A percentile compares a stretch with the other conserved stretches of the same genome.
phyloP scores from a whole-genome alignment of 768 basidiomycete species.

The Lactarius sanguifluus region DNA sequence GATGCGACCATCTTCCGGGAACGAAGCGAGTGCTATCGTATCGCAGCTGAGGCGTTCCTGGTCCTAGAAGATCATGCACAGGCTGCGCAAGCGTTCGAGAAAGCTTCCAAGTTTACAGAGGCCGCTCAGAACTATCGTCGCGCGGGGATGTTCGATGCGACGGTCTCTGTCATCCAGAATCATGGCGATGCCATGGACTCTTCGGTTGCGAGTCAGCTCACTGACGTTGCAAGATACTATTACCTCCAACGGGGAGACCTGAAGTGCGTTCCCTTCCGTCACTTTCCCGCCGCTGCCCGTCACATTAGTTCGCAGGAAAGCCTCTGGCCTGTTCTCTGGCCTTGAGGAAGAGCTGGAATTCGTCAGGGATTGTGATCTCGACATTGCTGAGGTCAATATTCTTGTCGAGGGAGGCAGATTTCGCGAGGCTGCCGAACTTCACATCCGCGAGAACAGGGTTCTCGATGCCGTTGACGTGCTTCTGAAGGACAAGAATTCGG shows the following conservation, averaged over 20 bases:
- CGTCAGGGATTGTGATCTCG: conserved; percentile 52
- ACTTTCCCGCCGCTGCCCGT: background rate
- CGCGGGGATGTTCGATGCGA: conserved; percentile 49
- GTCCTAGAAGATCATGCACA: conserved; percentile 39
- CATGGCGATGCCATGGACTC: conserved; percentile 37
- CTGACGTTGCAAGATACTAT: conserved; percentile 44
- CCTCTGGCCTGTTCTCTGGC: conserved; percentile 47
- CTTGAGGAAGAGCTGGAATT: conserved; percentile 58
- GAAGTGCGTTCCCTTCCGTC: conserved; percentile 34
- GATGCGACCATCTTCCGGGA: conserved; percentile 33
- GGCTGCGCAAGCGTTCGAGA: conserved; percentile 46
- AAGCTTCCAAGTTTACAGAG: conserved; percentile 42
- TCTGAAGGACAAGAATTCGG: conserved; percentile 38
- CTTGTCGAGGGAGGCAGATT: conserved; percentile 44
- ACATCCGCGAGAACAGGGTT: conserved; percentile 43
- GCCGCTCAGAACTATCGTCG: conserved; percentile 50
- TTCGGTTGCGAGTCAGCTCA: conserved; percentile 39
- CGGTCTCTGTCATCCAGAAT: conserved; percentile 43
- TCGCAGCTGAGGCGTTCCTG: conserved; percentile 50
- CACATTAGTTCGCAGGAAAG: conserved; percentile 41
- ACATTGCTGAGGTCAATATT: conserved; percentile 48
- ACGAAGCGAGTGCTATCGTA: conserved; percentile 40
- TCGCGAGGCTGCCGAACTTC: conserved; percentile 54
- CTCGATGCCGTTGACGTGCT: conserved; percentile 49
- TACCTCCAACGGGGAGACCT: conserved; percentile 44